These are phyloP conservation scores for Sungouiella blattae DNA, from an alignment of 805 yeast genomes.

Conservation along the genomic window DNA sequence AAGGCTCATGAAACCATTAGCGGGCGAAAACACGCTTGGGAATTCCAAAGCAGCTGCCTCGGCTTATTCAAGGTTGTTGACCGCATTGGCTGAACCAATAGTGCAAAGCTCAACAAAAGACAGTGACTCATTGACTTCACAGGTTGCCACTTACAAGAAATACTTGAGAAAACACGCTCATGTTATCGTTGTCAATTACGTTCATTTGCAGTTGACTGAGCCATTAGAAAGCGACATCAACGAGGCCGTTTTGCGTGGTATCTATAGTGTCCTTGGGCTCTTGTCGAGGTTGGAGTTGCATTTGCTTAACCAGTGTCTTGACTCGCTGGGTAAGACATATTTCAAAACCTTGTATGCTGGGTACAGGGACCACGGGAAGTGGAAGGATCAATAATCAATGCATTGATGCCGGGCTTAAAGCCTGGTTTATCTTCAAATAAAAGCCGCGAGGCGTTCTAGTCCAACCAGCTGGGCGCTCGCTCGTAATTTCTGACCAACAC, in stretches of 20 bases:
- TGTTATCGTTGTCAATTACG: constrained; percentile 54
- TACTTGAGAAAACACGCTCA: constrained; percentile 64
- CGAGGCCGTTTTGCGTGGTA: constrained; percentile 48
- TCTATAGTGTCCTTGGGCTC: constrained; percentile 65
- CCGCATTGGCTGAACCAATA: constrained; percentile 73
- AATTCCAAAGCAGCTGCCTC: constrained; percentile 25
- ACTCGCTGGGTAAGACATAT: constrained; percentile 63
- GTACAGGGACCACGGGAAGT: constrained; percentile 74
- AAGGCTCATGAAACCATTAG: constrained; percentile 47
- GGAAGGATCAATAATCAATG: constrained; percentile 68
- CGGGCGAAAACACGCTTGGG: constrained; percentile 14
- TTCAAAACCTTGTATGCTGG: constrained; percentile 66
- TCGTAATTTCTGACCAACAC: constrained; percentile 2
- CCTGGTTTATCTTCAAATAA: too few species aligned
- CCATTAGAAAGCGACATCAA: constrained; percentile 47
- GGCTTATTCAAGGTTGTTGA: constrained; percentile 54
- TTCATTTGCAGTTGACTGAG: constrained; percentile 47
- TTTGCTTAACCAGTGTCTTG: constrained; percentile 61
- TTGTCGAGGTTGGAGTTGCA: constrained; percentile 65
- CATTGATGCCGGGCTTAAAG: too few species aligned
- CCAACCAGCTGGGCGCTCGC: background rate
- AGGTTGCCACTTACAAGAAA: constrained; percentile 51
- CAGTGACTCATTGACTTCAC: constrained; percentile 46
- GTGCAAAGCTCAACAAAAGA: constrained; percentile 24
- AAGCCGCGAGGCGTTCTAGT: background rate